phyloP scores from a whole-genome alignment of 345 rosid genomes.

The Iberis pinnata region DNA sequence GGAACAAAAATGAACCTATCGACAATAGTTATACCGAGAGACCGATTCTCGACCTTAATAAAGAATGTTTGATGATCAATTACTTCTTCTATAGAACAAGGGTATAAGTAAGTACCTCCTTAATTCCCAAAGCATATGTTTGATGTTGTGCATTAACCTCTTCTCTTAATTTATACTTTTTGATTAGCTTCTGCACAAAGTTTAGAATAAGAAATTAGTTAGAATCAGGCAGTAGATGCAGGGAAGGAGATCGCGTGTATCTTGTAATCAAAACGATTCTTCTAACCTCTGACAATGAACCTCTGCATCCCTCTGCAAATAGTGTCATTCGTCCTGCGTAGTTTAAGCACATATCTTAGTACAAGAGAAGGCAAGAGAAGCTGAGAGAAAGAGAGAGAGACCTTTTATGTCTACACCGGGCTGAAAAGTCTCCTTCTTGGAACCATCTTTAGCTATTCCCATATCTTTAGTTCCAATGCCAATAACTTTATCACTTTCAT shows the following conservation, averaged over 20 bases:
- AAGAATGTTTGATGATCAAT: no score
- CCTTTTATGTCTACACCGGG: conserved; percentile 80
- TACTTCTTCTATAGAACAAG: no score
- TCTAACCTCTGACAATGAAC: conserved; percentile 90
- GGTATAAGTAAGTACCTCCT: conserved; percentile 47
- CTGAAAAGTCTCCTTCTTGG: conserved; percentile 80
- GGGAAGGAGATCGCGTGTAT: neutral
- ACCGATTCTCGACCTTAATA: no score
- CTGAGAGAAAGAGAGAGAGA: conserved; percentile 7
- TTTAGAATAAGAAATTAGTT: conserved; percentile 6
- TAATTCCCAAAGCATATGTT: conserved; percentile 93
- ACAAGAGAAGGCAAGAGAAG: neutral
- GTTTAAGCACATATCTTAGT: conserved; percentile 16
- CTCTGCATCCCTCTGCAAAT: conserved; percentile 93
- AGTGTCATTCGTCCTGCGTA: conserved; percentile 66
- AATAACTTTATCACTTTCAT: conserved; percentile 52
- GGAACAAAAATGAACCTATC: neutral
- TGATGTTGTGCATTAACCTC: conserved; percentile 85
- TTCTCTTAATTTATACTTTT: conserved; percentile 64
- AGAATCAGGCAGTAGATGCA: conserved; percentile 16
- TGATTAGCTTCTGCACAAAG: conserved; percentile 49
- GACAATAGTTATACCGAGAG: no score
- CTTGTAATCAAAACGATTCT: conserved; percentile 11
- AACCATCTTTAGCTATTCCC: conserved; percentile 92
- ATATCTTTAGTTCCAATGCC: conserved; percentile 93